Percentiles rank a stretch among this genome's conserved stretches.
phyloP scores from a whole-genome alignment of 75 land plant species.

The Selaginella moellendorffii region DNA sequence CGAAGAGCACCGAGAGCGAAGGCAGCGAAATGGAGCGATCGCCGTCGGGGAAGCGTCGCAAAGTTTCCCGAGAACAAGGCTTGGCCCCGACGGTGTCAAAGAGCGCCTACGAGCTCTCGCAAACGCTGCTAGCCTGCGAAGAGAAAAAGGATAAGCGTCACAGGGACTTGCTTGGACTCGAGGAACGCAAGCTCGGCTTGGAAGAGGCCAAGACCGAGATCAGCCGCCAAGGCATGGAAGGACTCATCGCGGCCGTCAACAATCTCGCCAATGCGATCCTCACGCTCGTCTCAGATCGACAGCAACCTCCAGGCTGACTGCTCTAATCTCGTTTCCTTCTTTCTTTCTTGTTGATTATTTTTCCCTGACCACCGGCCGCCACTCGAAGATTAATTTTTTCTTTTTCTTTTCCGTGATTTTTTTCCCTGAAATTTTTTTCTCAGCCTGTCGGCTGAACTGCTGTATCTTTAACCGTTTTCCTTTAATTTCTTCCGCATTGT shows the following conservation, averaged over 20 bases:
- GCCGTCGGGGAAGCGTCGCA: conserved; percentile 13
- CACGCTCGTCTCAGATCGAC: conserved; percentile 24
- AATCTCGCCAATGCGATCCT: conserved; percentile 41
- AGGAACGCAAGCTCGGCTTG: conserved; percentile 30
- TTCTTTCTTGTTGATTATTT: not conserved
- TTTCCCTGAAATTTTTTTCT: too few species aligned
- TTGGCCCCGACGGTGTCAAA: conserved; percentile 30
- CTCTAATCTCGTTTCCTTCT: not conserved
- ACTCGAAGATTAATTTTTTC: not conserved
- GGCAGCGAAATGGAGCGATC: conserved; percentile 39
- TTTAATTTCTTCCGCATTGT: too few species aligned
- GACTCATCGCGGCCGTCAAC: conserved; percentile 38
- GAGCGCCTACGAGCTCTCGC: conserved; percentile 33
- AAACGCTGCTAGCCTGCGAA: conserved; percentile 37
- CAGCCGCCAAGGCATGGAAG: conserved; percentile 28
- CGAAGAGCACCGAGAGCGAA: conserved; percentile 43
- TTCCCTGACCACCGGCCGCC: too few species aligned
- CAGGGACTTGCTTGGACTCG: conserved; percentile 27
- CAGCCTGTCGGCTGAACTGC: too few species aligned
- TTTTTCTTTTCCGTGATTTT: too few species aligned
- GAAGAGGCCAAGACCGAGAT: conserved; percentile 37
- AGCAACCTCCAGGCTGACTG: not conserved
- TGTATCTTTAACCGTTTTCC: too few species aligned
- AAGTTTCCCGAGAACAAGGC: conserved; percentile 8
- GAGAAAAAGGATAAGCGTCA: conserved; percentile 46